These are phyloP conservation scores for Lactarius sp. DNA, from an alignment of 768 basidiomycete species.

Conservation along the genomic window DNA sequence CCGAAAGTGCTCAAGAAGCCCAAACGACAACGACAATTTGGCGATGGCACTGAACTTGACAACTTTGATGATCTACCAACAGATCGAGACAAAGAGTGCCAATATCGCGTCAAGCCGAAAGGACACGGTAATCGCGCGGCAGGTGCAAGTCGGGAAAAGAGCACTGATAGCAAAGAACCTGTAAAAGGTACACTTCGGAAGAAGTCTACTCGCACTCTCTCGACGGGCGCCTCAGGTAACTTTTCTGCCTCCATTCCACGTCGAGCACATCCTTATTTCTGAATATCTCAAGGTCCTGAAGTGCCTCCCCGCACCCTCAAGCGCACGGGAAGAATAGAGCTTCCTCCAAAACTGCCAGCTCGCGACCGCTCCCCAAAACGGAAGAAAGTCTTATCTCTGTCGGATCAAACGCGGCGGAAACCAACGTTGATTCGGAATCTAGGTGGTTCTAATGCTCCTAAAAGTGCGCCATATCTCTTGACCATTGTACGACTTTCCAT, in stretches of 20 bases:
- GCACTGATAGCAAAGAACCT: conserved; percentile 36
- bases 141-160: conserved; percentile 44
- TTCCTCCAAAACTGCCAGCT: conserved; percentile 36
- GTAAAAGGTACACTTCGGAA: conserved; percentile 57
- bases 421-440: conserved; percentile 87
- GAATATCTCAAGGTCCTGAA: conserved; percentile 14
- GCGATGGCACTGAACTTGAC: conserved; percentile 89
- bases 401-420: conserved; percentile 55
- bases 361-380: conserved; percentile 37
- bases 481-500: conserved; percentile 19
- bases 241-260: conserved; percentile 15
- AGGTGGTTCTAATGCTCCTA: conserved; percentile 58
- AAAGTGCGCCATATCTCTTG: conserved; percentile 48
- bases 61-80: conserved; percentile 83
- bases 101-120: conserved; percentile 71
- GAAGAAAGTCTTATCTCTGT: conserved; percentile 49
- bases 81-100: conserved; percentile 75
- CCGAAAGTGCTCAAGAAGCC: conserved; percentile 71
- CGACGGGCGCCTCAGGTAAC: conserved; percentile 35
- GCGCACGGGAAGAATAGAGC: conserved; percentile 54
- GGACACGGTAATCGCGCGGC: conserved; percentile 59
- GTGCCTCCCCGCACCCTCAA: conserved; percentile 37
- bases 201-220: conserved; percentile 48
- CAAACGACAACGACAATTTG: conserved; percentile 71
- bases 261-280: conserved; percentile 29